Percentiles rank a stretch among this genome's conserved stretches.
These are phyloP conservation scores for Aspergillus biplanus DNA, from an alignment of 495 filamentous ascomycete species.

Conservation along the genomic window DNA sequence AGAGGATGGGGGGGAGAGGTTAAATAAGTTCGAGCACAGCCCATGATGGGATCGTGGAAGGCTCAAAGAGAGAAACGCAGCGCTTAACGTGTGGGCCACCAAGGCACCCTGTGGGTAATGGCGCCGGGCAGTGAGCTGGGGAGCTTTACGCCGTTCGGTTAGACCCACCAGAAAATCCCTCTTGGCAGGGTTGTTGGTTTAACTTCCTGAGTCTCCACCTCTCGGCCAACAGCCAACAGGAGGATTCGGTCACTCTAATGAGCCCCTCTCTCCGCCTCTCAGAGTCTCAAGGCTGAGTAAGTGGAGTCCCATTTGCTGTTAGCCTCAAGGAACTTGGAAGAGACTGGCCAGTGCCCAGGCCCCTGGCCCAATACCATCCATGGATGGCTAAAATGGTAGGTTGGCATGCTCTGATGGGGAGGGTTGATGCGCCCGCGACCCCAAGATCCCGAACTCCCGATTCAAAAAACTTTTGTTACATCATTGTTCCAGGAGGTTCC, in stretches of 20 bases:
- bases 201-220: not conserved
- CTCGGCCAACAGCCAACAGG: not conserved
- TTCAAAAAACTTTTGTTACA: not conserved
- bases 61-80: not conserved
- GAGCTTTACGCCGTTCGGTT: conserved; percentile 7
- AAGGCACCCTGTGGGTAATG: not conserved
- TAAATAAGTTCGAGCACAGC: too few species aligned
- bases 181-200: not conserved
- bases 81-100: not conserved
- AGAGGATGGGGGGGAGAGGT: too few species aligned
- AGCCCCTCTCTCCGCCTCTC: conserved; percentile 6
- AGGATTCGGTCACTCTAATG: not conserved
- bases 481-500: conserved; percentile 2
- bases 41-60: too few species aligned
- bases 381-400: too few species aligned
- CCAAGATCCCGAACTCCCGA: too few species aligned
- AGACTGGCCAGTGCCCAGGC: not conserved
- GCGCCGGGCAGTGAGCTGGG: not conserved
- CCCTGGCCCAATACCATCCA: not conserved
- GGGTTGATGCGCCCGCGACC: too few species aligned
- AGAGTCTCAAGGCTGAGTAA: conserved; percentile 27
- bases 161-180: not conserved
- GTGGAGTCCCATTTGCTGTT: conserved; percentile 11
- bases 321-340: not conserved
- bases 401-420: too few species aligned